phyloP scores from a whole-genome alignment of 441 rosid genomes.

The Codiaeum variegatum region DNA sequence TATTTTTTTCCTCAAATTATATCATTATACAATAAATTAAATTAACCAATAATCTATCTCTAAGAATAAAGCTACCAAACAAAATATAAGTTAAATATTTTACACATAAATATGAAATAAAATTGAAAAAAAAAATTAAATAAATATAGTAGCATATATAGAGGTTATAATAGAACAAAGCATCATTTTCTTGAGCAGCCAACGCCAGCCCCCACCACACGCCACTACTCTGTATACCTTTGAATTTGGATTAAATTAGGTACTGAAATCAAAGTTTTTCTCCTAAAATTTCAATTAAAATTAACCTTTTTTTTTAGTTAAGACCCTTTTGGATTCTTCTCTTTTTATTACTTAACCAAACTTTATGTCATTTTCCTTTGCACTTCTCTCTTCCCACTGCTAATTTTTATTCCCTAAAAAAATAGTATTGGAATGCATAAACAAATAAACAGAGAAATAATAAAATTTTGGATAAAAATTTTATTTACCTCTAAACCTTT shows the following conservation, averaged over 20 bases:
- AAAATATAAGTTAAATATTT: neutral
- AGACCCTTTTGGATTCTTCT: neutral
- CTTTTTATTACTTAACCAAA: neutral
- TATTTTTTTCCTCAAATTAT: too few relatives aligned
- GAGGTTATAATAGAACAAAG: slow-evolving; percentile 11
- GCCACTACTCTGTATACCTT: too few relatives aligned
- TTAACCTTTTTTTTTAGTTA: too few relatives aligned
- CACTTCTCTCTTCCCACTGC: neutral
- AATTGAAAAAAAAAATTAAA: neutral
- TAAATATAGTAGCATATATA: neutral
- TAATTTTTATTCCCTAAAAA: too few relatives aligned
- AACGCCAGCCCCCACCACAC: slow-evolving; percentile 21
- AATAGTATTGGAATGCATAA: too few relatives aligned
- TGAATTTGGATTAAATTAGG: slow-evolving; percentile 6
- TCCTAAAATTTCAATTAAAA: neutral
- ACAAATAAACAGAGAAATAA: too few relatives aligned
- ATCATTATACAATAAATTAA: slow-evolving; percentile 5
- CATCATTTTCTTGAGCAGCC: slow-evolving; percentile 29
- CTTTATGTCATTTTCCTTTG: neutral
- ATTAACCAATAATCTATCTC: neutral
- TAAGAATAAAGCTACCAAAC: neutral
- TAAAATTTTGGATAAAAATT: too few relatives aligned
- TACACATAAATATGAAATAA: too few relatives aligned
- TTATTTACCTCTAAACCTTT: too few relatives aligned
- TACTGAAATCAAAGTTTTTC: too few relatives aligned